Conservation (phyloP, 257 asterid species). For the Solanum acaule region DNA sequence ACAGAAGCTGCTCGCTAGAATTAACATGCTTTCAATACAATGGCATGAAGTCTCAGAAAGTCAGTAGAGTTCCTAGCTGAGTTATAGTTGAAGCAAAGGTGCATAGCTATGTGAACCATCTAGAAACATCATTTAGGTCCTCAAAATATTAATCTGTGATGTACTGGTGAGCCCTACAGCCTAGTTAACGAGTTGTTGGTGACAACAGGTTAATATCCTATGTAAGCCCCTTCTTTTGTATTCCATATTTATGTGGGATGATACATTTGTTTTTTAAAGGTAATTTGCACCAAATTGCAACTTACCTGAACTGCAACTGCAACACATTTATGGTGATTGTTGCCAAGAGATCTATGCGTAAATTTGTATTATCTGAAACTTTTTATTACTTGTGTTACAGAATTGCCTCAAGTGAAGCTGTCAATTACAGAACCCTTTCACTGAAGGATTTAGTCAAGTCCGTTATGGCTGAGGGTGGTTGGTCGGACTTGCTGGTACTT, state of each 20-base stretch:
- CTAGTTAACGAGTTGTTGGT: neutral
- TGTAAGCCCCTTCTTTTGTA: neutral
- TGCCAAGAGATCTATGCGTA: neutral
- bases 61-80: neutral
- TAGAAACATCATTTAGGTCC: neutral
- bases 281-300: neutral
- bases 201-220: neutral
- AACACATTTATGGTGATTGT: neutral
- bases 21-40: neutral
- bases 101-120: neutral
- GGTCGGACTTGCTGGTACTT: slow-evolving; percentile 70
- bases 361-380: neutral
- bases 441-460: slow-evolving; percentile 72
- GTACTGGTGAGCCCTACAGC: neutral
- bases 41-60: neutral
- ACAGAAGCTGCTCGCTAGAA: neutral
- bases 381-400: slow-evolving; percentile 10
- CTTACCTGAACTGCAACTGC: neutral
- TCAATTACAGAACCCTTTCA: slow-evolving; percentile 63
- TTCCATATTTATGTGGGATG: neutral
- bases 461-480: slow-evolving; percentile 77
- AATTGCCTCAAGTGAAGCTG: slow-evolving; percentile 39
- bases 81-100: neutral
- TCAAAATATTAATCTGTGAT: neutral
- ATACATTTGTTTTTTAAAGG: neutral